These are phyloP conservation scores for Pichia membranifaciens DNA, from an alignment of 805 yeast species.

Conservation along the genomic window DNA sequence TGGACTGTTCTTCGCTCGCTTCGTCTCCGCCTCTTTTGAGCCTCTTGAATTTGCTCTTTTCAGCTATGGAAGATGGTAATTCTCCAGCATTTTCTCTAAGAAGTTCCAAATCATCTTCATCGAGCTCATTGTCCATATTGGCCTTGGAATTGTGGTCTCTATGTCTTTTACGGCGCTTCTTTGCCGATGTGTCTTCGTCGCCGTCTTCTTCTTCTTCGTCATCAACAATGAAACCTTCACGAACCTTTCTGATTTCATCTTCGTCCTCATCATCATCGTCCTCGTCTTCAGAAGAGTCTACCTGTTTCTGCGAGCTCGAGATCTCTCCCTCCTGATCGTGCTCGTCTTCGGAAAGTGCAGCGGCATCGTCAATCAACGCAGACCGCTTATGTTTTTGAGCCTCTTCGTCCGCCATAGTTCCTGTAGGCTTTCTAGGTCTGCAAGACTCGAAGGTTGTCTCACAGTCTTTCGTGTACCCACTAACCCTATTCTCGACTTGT, in stretches of 20 bases:
- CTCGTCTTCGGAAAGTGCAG: slow-evolving; percentile 27
- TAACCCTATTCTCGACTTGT: no score
- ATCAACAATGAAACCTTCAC: slow-evolving; percentile 92
- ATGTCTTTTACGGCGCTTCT: slow-evolving; percentile 36
- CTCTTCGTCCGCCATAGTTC: slow-evolving; percentile 5
- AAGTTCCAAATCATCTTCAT: slow-evolving; percentile 92
- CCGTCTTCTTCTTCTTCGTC: slow-evolving; percentile 62
- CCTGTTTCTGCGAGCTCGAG: slow-evolving; percentile 31
- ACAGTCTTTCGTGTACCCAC: no score
- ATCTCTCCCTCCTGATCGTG: slow-evolving; percentile 34
- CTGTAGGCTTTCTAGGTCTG: no score
- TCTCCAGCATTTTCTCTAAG: slow-evolving; percentile 87
- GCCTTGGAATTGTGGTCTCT: slow-evolving; percentile 26
- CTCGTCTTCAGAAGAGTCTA: slow-evolving; percentile 84
- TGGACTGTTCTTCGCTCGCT: slow-evolving; percentile 23
- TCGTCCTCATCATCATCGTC: slow-evolving; percentile 84
- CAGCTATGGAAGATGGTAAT: slow-evolving; percentile 35
- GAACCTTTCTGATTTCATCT: slow-evolving; percentile 75
- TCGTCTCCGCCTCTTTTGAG: slow-evolving; percentile 65
- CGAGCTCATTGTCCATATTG: slow-evolving; percentile 53
- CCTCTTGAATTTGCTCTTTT: slow-evolving; percentile 62
- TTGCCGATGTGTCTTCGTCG: slow-evolving; percentile 33
- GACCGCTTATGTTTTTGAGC: background rate
- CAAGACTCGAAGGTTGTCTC: background rate
- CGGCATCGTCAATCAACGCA: slow-evolving; percentile 23